Evolutionary conservation across 768 basidiomycete genomes (phyloP).

Genomic region (Boletus subcaerulescens): DNA sequence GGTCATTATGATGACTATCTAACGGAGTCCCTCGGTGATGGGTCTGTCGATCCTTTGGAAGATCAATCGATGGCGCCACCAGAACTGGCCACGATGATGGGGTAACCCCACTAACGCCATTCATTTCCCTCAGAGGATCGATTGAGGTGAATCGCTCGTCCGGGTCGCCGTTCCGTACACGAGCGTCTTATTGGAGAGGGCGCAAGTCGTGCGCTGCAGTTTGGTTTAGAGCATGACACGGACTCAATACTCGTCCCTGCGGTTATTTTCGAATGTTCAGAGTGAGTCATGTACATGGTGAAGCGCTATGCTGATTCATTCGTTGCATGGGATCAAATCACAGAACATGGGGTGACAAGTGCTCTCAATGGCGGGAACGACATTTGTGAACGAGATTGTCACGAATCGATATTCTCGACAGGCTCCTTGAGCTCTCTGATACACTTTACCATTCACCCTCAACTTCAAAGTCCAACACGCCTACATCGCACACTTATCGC

Average conservation of each 20-base stretch:
- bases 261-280: no score
- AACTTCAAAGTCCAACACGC: background rate
- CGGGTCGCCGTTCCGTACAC: background rate
- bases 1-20: background rate
- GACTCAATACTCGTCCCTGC: no score
- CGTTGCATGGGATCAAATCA: background rate
- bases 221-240: background rate
- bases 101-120: background rate
- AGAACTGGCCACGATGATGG: background rate
- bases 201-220: background rate
- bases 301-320: background rate
- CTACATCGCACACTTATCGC: no score
- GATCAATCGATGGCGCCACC: background rate
- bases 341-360: background rate
- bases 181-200: background rate
- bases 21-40: background rate
- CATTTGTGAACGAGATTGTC: background rate
- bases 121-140: background rate
- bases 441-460: background rate
- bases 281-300: no score
- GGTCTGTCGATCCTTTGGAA: conserved; percentile 11
- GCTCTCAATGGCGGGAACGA: background rate
- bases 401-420: background rate
- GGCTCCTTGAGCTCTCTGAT: background rate
- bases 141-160: background rate